A percentile compares a stretch with the other conserved stretches of the same genome.
Evolutionary conservation across 2,329 filamentous ascomycete species (phyloP).

Genomic region (Paecilomyces niveus): DNA sequence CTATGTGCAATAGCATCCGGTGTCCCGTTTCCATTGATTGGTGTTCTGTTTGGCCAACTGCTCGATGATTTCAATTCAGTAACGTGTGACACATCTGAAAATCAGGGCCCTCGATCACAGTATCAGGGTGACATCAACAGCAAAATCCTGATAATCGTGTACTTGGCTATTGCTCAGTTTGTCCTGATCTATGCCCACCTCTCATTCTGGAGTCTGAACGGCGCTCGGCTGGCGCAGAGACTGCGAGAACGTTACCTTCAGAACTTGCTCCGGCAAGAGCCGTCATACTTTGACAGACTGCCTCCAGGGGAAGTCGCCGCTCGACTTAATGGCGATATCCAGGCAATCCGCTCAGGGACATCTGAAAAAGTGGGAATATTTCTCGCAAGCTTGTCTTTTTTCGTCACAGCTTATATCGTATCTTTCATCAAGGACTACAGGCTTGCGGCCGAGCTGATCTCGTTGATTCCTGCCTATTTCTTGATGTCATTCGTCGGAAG

Average conservation of each 20-base stretch:
- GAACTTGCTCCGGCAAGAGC: slow-evolving; percentile 49
- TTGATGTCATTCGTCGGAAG: slow-evolving; percentile 52
- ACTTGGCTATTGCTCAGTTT: slow-evolving; percentile 52
- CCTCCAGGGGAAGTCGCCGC: slow-evolving; percentile 23
- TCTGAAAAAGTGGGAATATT: slow-evolving; percentile 11
- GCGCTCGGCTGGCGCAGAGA: slow-evolving; percentile 50
- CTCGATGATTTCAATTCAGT: slow-evolving; percentile 29
- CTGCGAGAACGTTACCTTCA: slow-evolving; percentile 50
- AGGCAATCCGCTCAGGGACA: slow-evolving; percentile 36
- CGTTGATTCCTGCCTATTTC: slow-evolving; percentile 65
- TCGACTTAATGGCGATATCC: slow-evolving; percentile 40
- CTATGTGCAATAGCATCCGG: slow-evolving; percentile 26
- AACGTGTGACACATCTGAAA: neutral
- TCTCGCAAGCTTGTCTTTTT: slow-evolving; percentile 15
- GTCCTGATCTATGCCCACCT: slow-evolving; percentile 52
- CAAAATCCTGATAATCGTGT: slow-evolving; percentile 33
- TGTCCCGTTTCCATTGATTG: slow-evolving; percentile 32
- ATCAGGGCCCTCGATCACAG: neutral
- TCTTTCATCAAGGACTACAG: slow-evolving; percentile 41
- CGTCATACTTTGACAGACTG: slow-evolving; percentile 35
- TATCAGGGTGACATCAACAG: neutral
- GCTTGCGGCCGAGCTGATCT: slow-evolving; percentile 55
- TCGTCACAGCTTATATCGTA: slow-evolving; percentile 41
- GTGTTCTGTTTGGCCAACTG: slow-evolving; percentile 34
- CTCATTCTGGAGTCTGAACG: slow-evolving; percentile 51